These are phyloP conservation scores for Exsudoporus frostii DNA, from an alignment of 768 basidiomycete genomes.

Conservation along the genomic window DNA sequence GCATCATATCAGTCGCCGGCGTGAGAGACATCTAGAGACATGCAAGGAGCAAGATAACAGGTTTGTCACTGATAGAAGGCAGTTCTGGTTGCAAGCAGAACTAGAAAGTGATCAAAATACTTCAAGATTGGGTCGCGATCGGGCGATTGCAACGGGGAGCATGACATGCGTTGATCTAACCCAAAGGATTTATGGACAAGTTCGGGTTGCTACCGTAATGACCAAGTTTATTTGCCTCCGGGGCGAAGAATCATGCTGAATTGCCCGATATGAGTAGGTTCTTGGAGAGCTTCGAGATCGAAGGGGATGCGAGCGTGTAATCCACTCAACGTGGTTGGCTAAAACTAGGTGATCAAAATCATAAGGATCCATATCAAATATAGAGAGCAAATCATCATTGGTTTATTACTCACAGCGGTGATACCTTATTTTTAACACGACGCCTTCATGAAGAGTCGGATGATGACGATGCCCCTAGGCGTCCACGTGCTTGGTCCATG, in stretches of 20 bases:
- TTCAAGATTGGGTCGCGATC: neutral
- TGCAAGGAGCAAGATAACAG: neutral
- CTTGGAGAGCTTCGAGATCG: neutral
- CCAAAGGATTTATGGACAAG: neutral
- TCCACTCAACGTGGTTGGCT: constrained; percentile 7
- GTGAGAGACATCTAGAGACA: neutral
- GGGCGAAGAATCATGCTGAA: neutral
- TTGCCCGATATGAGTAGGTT: neutral
- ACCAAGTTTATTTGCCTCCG: neutral
- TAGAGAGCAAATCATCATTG: constrained; percentile 7
- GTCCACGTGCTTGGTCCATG: constrained; percentile 50
- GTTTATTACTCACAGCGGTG: constrained; percentile 10
- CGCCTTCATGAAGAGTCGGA: neutral
- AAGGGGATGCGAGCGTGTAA: neutral
- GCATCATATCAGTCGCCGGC: neutral
- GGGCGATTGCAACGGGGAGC: neutral
- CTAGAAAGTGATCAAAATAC: neutral
- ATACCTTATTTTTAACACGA: neutral
- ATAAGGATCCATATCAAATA: neutral
- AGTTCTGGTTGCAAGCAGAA: neutral
- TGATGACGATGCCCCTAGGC: constrained; percentile 23
- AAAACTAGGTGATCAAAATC: neutral
- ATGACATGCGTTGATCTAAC: neutral
- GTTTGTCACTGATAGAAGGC: neutral
- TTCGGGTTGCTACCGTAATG: neutral